These are phyloP conservation scores for Tricholomella constricta DNA, from an alignment of 768 basidiomycete genomes.

Conservation along the genomic window DNA sequence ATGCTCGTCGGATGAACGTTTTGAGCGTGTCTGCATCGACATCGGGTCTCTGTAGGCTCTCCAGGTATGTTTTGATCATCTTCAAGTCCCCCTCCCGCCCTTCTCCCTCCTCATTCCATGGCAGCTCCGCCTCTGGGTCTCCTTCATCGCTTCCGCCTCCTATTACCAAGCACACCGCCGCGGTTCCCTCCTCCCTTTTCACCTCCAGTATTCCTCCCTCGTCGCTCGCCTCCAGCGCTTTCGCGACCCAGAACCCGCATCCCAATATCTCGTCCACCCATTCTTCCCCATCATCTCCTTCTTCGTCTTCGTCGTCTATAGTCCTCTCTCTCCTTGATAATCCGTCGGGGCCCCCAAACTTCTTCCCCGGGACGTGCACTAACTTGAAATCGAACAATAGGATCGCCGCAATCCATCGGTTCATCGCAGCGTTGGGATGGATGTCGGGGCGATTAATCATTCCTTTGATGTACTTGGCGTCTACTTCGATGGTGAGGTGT, in stretches of 20 bases:
- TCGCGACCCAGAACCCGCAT: neutral
- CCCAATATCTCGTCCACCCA: neutral
- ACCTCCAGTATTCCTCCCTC: neutral
- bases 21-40: neutral
- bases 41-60: neutral
- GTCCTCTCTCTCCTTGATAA: neutral
- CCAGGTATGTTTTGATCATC: neutral
- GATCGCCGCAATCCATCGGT: no score
- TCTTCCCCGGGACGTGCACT: constrained; percentile 32
- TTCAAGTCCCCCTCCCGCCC: no score
- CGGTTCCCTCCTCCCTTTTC: neutral
- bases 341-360: neutral
- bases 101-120: no score
- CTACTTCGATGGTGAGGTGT: constrained; percentile 26
- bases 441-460: no score
- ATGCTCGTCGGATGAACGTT: neutral
- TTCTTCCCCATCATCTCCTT: neutral
- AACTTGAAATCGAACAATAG: constrained; percentile 40
- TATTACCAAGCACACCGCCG: no score
- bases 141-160: neutral
- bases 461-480: constrained; percentile 25
- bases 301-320: constrained; percentile 2
- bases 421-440: constrained; percentile 37
- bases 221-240: neutral
- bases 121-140: no score